Percentiles rank a stretch among this genome's conserved stretches.
Conservation (phyloP, 192 early-diverging fungal species). For the Phycomyces blakesleeanus region DNA sequence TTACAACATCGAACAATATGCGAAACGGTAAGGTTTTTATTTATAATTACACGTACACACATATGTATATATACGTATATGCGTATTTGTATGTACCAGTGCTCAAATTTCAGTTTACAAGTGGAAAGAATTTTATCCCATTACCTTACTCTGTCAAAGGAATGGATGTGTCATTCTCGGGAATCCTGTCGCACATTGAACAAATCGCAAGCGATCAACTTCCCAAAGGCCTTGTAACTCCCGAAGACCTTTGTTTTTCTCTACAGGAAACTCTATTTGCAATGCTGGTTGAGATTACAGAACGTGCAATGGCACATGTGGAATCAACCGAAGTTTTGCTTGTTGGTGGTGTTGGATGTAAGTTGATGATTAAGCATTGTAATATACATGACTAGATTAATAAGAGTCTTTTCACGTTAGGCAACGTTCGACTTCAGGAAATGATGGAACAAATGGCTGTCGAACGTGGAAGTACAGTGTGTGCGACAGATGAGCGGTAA, state of each 20-base stretch:
- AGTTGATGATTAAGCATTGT: slow-evolving; percentile 17
- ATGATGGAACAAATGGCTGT: slow-evolving; percentile 97
- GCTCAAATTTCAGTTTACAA: slow-evolving; percentile 22
- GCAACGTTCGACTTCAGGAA: slow-evolving; percentile 87
- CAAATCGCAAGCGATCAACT: slow-evolving; percentile 59
- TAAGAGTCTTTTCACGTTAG: no score
- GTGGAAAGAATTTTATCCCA: slow-evolving; percentile 81
- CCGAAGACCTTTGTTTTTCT: slow-evolving; percentile 94
- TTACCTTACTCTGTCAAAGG: slow-evolving; percentile 98
- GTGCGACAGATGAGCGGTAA: slow-evolving; percentile 96
- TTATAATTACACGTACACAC: no score
- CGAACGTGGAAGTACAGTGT: slow-evolving; percentile 82
- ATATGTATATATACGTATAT: background rate
- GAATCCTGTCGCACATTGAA: slow-evolving; percentile 92
- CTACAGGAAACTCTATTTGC: slow-evolving; percentile 98
- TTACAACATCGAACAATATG: slow-evolving; percentile 96
- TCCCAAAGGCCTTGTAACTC: slow-evolving; percentile 49
- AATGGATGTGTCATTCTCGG: slow-evolving; percentile 98
- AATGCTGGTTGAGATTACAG: slow-evolving; percentile 99
- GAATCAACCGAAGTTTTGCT: slow-evolving; percentile 86
- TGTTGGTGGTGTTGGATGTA: slow-evolving; percentile 95
- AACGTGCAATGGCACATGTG: slow-evolving; percentile 98
- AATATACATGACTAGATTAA: no score
- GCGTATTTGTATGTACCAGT: background rate
- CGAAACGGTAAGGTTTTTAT: slow-evolving; percentile 80